Conservation (phyloP, 1,284 basidiomycete genomes). For the Ustilago curta region DNA sequence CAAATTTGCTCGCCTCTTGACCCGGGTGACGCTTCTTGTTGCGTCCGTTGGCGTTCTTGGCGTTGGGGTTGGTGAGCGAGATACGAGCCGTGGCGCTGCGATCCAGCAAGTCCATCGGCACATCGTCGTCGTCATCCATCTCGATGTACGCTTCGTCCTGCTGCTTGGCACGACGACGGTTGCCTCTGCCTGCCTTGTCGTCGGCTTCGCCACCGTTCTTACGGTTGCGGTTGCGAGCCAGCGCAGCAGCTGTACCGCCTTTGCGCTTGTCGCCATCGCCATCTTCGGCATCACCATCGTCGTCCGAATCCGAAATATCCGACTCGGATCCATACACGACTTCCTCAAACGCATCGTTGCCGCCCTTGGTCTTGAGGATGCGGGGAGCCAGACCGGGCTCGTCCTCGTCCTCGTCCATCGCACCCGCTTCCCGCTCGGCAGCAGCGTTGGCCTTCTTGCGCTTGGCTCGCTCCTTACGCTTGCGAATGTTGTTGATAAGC, state of each 20-base stretch:
- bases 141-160: constrained; percentile 75
- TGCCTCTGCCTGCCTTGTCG: constrained; percentile 15
- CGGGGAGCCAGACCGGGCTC: constrained; percentile 48
- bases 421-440: constrained; percentile 72
- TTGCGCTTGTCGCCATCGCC: constrained; percentile 30
- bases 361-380: constrained; percentile 48
- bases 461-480: constrained; percentile 90
- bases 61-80: constrained; percentile 39
- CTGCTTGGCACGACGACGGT: constrained; percentile 51
- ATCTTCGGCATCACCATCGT: constrained; percentile 50
- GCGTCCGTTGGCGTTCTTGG: constrained; percentile 27
- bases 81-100: constrained; percentile 71
- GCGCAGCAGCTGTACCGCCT: constrained; percentile 39
- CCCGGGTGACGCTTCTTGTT: constrained; percentile 73
- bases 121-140: constrained; percentile 81
- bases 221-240: constrained; percentile 36
- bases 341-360: constrained; percentile 69
- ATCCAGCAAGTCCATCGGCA: constrained; percentile 93
- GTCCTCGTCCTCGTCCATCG: constrained; percentile 43
- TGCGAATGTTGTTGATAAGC: constrained; percentile 89
- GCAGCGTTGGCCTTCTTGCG: constrained; percentile 69
- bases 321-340: constrained; percentile 67
- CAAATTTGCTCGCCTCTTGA: constrained; percentile 86
- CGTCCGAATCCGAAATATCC: constrained; percentile 61
- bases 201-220: constrained; percentile 39